Percentiles rank a stretch among this genome's conserved stretches.
These are phyloP conservation scores for Tylopilus subfusipes DNA, from an alignment of 768 basidiomycete species.

Conservation along the genomic window DNA sequence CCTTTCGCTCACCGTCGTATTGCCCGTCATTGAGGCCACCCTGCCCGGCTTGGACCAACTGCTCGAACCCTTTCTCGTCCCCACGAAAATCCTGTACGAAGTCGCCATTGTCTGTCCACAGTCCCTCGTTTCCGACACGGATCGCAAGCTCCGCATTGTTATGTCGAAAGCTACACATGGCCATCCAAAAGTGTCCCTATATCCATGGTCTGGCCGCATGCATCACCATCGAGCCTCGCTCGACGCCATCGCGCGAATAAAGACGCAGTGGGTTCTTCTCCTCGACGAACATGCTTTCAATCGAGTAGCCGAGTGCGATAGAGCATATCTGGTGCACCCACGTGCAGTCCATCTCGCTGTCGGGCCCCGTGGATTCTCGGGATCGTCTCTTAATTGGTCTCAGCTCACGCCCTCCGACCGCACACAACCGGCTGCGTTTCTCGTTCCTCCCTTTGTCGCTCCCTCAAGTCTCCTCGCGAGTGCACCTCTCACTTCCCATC, in stretches of 20 bases:
- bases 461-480: constrained; percentile 28
- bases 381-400: constrained; percentile 23
- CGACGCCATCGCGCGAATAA: constrained; percentile 35
- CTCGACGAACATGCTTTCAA: constrained; percentile 46
- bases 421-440: constrained; percentile 42
- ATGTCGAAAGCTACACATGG: constrained; percentile 29
- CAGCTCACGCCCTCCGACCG: constrained; percentile 31
- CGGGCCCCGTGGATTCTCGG: constrained; percentile 40
- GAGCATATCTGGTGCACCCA: constrained; percentile 42
- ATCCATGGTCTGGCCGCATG: constrained; percentile 27
- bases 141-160: constrained; percentile 33
- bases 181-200: constrained; percentile 44
- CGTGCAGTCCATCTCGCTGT: constrained; percentile 35
- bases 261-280: constrained; percentile 51
- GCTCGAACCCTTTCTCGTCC: constrained; percentile 39
- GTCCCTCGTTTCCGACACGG: constrained; percentile 33
- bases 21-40: constrained; percentile 43
- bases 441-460: constrained; percentile 61
- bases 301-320: constrained; percentile 31
- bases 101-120: constrained; percentile 48
- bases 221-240: constrained; percentile 31
- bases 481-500: constrained; percentile 15
- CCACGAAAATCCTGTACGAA: constrained; percentile 37
- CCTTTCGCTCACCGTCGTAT: constrained; percentile 44
- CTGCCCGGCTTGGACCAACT: constrained; percentile 32